Base-by-base conservation (phyloP, 345 rosid species). In the Physaria fendleri region DNA sequence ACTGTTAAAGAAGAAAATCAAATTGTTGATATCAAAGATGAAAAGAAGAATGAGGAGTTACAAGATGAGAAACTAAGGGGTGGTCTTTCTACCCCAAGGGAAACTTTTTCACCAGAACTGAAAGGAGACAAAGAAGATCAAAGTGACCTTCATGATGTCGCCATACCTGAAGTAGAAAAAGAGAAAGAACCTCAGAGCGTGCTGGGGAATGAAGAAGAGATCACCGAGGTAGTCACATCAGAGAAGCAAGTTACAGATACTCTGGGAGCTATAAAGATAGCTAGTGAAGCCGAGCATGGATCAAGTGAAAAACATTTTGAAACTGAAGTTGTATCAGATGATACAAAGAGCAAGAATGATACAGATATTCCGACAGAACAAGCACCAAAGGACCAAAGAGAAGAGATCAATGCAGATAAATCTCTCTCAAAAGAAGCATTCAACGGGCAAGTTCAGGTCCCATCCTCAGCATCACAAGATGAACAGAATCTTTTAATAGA, bases 31-130 rank as follows among this genome's bases (percentile, higher is more conserved):
- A 57, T 14, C 45, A 59, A 46, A 67, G 64, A 56, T 16, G 54
- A 6, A 58, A 68, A 59, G 30, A 65, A 68, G 67, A 25, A 3
- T 25, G 64, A 44, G 14, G 70, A 49, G 40, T 63, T 34, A 29
- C 73, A 70, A 39, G 61, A 50, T 46, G 75, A 47, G 44, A 70
- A 43, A 21, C n/a, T 12, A n/a, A 5, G 7, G 34, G n/a, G n/a
- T n/a, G 64, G 14, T 12, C 22, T 25, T 15, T 44, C 49, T 34
- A 59, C 42, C 9, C 12, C 44, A 30, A 54, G 25, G 33, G 63
- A 66, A 48, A 23, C 1, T 0, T 8, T 41, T 37, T 11, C 37
- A 22, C 27, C 53, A 32, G 16, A 48, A 58, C 29, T 50, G 46
- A 50, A 59, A 1, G 25, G 41, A 15, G 59, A 58, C 50, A 4